phyloP scores from a whole-genome alignment of 768 basidiomycete species.

The Tephrocybe sp. region DNA sequence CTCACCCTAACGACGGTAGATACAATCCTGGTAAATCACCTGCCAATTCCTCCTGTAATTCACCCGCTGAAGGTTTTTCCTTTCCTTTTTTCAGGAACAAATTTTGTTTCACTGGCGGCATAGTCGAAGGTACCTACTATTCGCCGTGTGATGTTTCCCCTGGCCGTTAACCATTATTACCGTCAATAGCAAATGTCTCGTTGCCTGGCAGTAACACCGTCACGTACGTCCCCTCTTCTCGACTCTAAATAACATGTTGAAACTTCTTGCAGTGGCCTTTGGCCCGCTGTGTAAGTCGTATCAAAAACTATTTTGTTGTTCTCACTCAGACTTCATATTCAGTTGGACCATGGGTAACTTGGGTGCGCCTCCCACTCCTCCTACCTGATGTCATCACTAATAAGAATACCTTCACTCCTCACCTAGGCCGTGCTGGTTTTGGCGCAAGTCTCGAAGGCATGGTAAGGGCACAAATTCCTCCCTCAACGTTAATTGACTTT shows the following conservation, averaged over 20 bases:
- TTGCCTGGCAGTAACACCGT: conserved; percentile 32
- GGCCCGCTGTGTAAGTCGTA: conserved; percentile 39
- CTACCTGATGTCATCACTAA: no score
- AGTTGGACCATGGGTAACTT: conserved; percentile 54
- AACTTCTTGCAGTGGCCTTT: conserved; percentile 29
- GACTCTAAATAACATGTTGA: neutral
- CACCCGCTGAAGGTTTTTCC: neutral
- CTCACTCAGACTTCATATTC: neutral
- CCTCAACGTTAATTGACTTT: no score
- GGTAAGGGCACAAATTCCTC: conserved; percentile 42
- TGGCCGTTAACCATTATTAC: neutral
- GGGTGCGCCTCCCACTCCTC: no score
- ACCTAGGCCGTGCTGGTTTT: conserved; percentile 63
- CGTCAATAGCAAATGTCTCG: conserved; percentile 26
- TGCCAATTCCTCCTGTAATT: neutral
- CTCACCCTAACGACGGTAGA: conserved; percentile 26
- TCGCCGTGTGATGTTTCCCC: conserved; percentile 2
- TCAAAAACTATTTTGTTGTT: neutral
- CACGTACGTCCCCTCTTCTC: conserved; percentile 24
- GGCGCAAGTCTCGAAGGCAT: conserved; percentile 67
- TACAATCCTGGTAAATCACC: neutral
- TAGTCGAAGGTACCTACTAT: conserved; percentile 47
- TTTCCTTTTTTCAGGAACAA: conserved; percentile 35
- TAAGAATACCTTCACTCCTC: no score
- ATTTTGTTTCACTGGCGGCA: conserved; percentile 82